phyloP scores from a whole-genome alignment of 2,329 filamentous ascomycete genomes.

The Emergomyces pasteurianus region DNA sequence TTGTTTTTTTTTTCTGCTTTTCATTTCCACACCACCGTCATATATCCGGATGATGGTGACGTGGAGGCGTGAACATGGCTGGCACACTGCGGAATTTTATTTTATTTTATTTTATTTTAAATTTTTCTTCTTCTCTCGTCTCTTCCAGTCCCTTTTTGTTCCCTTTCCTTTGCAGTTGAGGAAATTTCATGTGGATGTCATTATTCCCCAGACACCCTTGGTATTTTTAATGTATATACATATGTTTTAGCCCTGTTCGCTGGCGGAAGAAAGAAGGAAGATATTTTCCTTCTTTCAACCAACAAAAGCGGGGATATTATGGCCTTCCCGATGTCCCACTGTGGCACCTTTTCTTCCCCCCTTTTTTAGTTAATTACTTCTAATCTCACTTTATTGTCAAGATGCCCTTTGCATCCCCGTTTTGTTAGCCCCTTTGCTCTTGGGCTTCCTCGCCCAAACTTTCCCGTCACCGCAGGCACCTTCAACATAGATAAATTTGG shows the following conservation, averaged over 20 bases:
- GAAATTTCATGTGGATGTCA: background rate
- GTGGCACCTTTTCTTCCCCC: background rate
- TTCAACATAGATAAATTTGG: background rate
- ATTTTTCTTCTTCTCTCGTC: no score
- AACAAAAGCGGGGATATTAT: background rate
- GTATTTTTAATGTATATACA: background rate
- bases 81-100: conserved; percentile 1
- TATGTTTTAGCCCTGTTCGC: background rate
- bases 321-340: background rate
- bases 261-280: background rate
- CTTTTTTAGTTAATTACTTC: no score
- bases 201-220: background rate
- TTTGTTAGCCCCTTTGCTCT: no score
- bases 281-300: background rate
- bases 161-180: no score
- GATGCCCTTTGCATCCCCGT: no score
- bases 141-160: background rate
- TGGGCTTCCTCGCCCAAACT: no score
- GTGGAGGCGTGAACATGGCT: background rate
- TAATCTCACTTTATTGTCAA: no score
- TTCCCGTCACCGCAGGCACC: background rate
- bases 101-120: conserved; percentile 4
- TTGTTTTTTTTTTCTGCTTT: conserved; percentile 3
- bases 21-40: background rate
- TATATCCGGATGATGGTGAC: background rate